phyloP scores from a whole-genome alignment of 1,139 yeast species.

The Candida buenavistaensis region DNA sequence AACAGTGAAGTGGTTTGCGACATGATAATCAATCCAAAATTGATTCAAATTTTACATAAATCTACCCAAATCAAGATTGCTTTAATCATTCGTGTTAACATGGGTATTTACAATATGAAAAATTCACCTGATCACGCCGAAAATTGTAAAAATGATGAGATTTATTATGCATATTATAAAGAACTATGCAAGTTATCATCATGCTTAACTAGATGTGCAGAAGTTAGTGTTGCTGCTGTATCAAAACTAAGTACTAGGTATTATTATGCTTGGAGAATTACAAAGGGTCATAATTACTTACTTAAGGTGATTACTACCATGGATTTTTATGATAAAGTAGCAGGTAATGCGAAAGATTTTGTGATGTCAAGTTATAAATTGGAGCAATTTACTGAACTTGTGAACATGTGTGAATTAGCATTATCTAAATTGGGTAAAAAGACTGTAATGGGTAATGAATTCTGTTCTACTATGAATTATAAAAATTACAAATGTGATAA shows the following conservation, averaged over 20 bases:
- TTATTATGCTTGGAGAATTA: slow-evolving; percentile 53
- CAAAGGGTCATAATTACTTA: slow-evolving; percentile 41
- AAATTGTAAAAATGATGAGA: slow-evolving; percentile 18
- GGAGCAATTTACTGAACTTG: slow-evolving; percentile 31
- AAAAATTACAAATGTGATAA: slow-evolving; percentile 4
- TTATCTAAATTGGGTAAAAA: slow-evolving; percentile 22
- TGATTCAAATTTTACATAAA: slow-evolving; percentile 41
- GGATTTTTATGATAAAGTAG: slow-evolving; percentile 30
- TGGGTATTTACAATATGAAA: slow-evolving; percentile 19
- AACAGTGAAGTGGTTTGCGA: slow-evolving; percentile 36
- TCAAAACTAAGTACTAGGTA: slow-evolving; percentile 43
- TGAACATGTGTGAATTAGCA: slow-evolving; percentile 26
- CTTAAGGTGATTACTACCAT: slow-evolving; percentile 27
- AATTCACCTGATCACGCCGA: slow-evolving; percentile 18
- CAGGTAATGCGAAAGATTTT: slow-evolving; percentile 13
- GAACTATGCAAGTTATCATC: slow-evolving; percentile 30
- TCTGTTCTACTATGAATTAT: slow-evolving; percentile 13
- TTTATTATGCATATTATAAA: slow-evolving; percentile 21
- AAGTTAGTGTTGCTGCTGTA: slow-evolving; percentile 36
- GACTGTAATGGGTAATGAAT: slow-evolving; percentile 13
- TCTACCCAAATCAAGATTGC: slow-evolving; percentile 35
- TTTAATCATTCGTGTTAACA: slow-evolving; percentile 30
- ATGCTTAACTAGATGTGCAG: slow-evolving; percentile 35
- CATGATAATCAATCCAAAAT: slow-evolving; percentile 40
- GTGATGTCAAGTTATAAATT: slow-evolving; percentile 16